Evolutionary conservation across 1,284 basidiomycete species (phyloP).

Genomic region (Apiotrichum akiyoshidainum): DNA sequence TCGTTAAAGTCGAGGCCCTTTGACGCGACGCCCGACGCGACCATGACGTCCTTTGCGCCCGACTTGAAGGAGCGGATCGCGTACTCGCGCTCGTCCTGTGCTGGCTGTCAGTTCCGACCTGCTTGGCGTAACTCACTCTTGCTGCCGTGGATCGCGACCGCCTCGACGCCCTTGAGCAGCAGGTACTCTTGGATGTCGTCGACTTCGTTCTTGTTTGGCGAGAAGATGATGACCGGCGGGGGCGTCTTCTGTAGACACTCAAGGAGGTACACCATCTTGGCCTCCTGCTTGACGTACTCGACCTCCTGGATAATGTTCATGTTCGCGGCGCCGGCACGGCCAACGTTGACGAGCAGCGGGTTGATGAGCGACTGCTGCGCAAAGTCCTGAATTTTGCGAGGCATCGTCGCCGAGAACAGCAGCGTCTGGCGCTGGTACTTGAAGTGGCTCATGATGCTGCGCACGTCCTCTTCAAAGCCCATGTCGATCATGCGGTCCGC

Average conservation of each 20-base stretch:
- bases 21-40: constrained; percentile 93
- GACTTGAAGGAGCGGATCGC: constrained; percentile 97
- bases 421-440: constrained; percentile 96
- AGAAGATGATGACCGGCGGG: constrained; percentile 96
- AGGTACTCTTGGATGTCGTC: constrained; percentile 99
- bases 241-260: constrained; percentile 98
- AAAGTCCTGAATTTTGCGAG: constrained; percentile 96
- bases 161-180: constrained; percentile 93
- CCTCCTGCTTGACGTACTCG: constrained; percentile 98
- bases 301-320: constrained; percentile 95
- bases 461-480: constrained; percentile 97
- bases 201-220: constrained; percentile 99
- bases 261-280: constrained; percentile 97
- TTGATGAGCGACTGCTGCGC: constrained; percentile 90
- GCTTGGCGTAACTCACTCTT: constrained; percentile 64
- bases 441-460: constrained; percentile 98
- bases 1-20: constrained; percentile 98
- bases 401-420: constrained; percentile 98
- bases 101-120: constrained; percentile 51
- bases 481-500: constrained; percentile 99
- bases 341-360: constrained; percentile 94
- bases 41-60: constrained; percentile 98
- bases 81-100: constrained; percentile 98
- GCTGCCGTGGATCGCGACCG: constrained; percentile 96
- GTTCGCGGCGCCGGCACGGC: constrained; percentile 95